A percentile compares a stretch with the other conserved stretches of the same genome.
Evolutionary conservation across 441 rosid genomes (phyloP).

Genomic region (Pelargonium myrrhifolium): DNA sequence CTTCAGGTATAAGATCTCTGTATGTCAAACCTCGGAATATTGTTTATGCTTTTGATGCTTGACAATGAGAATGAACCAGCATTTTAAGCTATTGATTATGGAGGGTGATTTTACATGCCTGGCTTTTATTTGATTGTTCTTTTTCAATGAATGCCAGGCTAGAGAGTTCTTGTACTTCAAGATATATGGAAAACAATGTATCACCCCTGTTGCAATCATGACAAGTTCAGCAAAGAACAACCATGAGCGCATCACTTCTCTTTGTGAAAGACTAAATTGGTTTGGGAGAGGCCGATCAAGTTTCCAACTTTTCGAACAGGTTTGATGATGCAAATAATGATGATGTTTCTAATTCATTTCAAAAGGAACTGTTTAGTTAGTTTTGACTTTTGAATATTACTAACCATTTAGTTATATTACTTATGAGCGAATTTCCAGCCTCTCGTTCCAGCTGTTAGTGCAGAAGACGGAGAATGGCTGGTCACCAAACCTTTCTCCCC

Average conservation of each 20-base stretch:
- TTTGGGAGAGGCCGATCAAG: slow-evolving; percentile 84
- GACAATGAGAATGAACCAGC: not conserved
- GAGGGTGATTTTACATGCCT: slow-evolving; percentile 9
- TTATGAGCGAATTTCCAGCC: slow-evolving; percentile 47
- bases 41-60: slow-evolving; percentile 13
- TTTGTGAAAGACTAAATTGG: slow-evolving; percentile 70
- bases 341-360: slow-evolving; percentile 6
- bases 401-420: slow-evolving; percentile 16
- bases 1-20: slow-evolving; percentile 56
- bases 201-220: slow-evolving; percentile 91
- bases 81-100: not conserved
- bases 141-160: slow-evolving; percentile 42
- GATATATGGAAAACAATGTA: slow-evolving; percentile 70
- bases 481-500: slow-evolving; percentile 61
- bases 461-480: slow-evolving; percentile 84
- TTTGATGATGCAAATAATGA: slow-evolving; percentile 22
- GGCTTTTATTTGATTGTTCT: slow-evolving; percentile 12
- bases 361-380: not conserved
- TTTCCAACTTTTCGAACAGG: slow-evolving; percentile 93
- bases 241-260: slow-evolving; percentile 64
- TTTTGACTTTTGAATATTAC: not conserved
- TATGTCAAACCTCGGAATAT: slow-evolving; percentile 13
- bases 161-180: slow-evolving; percentile 88
- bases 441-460: slow-evolving; percentile 74
- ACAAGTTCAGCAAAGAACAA: slow-evolving; percentile 93